Base-by-base conservation (phyloP, 2,329 filamentous ascomycete genomes). In the Teratosphaeria nubilosa region DNA sequence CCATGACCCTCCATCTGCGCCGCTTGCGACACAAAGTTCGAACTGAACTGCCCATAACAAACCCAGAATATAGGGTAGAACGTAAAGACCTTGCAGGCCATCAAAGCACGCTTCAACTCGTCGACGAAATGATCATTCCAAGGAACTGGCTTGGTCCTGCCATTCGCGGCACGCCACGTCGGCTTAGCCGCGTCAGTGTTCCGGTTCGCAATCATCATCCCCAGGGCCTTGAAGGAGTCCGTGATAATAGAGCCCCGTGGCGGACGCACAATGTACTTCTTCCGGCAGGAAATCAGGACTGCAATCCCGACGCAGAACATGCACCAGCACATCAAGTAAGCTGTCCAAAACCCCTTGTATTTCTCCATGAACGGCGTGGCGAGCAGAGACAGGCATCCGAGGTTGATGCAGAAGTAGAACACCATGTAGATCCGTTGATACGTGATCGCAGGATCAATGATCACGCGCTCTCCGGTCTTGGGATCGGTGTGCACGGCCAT, bases 71-170 rank as follows among this genome's bases (percentile, higher is more conserved):
- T 68, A 20, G 51, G 77, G 56, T 74, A 78, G 66, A 76, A 78
- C 22, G 72, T 58, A 55, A 90, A 89, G 57, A 89, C 85, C 65
- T 86, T 84, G 77, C 86, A 90, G 16, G 86, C 87, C 68, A 77
- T 68, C 10, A 85, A 69, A 1, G 81, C 81, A 48, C 85, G 84
- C 75, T 86, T 86, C 54, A 90, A 75, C 68, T 90, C 87, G 2
- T 88, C 85, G 54, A 90, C 76, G 64, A 90, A 90, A 64, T 80
- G 78, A 65, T 89, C 85, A 56, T 87, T 81, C 85, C 86, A 90
- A 0, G 78, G 75, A 27, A 82, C 71, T 2, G 72, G 67, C 58
- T 72, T 70, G 14, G 68, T 70, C 61, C 69, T 76, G 57, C 77
- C 74, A 59, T 81, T 74, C 59, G 77, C 80, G 20, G 76, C 77